phyloP scores from a whole-genome alignment of 495 filamentous ascomycete genomes.

The Aspergillus egyptiacus region DNA sequence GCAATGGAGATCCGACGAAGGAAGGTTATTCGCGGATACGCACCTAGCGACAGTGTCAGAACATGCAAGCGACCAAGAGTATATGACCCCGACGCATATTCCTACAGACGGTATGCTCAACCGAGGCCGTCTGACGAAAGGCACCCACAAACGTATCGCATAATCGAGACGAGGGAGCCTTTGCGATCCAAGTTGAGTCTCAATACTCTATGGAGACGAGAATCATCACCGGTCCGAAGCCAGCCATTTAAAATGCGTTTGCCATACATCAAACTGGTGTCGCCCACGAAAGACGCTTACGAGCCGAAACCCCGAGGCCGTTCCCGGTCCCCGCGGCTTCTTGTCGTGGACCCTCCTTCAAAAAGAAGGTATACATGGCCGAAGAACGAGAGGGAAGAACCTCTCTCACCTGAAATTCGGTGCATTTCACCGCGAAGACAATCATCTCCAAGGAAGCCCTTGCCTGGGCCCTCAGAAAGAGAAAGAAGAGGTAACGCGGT shows the following conservation, averaged over 20 bases:
- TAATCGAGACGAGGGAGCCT: slow-evolving; percentile 11
- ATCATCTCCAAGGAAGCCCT: not conserved
- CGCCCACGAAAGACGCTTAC: not conserved
- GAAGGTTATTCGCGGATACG: slow-evolving; percentile 14
- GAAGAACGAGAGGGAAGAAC: not conserved
- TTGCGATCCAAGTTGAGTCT: not conserved
- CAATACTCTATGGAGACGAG: slow-evolving; percentile 6
- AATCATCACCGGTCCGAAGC: slow-evolving; percentile 10
- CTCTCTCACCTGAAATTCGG: slow-evolving; percentile 8
- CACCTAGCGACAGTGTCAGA: slow-evolving; percentile 9
- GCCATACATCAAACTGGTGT: slow-evolving; percentile 10
- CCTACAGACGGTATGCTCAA: slow-evolving; percentile 9
- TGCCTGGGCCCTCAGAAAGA: not conserved
- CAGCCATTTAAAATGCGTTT: slow-evolving; percentile 12
- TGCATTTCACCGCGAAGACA: slow-evolving; percentile 9
- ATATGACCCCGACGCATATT: slow-evolving; percentile 11
- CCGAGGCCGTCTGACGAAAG: not conserved
- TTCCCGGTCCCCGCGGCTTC: slow-evolving; percentile 10
- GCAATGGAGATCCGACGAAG: slow-evolving; percentile 19
- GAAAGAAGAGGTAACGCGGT: not conserved
- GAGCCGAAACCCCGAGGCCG: slow-evolving; percentile 8
- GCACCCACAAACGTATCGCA: slow-evolving; percentile 8
- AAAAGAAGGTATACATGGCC: not conserved
- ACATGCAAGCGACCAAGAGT: slow-evolving; percentile 7
- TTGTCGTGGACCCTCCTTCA: slow-evolving; percentile 10